Evolutionary conservation across 2,329 filamentous ascomycete genomes (phyloP).

Genomic region (Trichoderma lentiforme): DNA sequence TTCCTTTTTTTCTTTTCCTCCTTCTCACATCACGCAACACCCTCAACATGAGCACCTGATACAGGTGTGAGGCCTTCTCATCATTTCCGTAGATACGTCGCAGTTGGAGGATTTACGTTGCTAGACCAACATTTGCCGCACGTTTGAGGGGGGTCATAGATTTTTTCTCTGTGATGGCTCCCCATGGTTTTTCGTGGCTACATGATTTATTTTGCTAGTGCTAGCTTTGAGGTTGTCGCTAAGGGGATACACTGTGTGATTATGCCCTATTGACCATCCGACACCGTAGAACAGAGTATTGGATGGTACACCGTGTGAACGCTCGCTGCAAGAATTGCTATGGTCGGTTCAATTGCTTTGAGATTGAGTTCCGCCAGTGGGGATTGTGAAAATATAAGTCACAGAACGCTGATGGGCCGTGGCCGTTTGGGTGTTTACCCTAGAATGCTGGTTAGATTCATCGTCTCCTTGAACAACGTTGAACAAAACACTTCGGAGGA

Average conservation of each 20-base stretch:
- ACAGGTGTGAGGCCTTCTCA: constrained; percentile 21
- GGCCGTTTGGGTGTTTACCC: too few relatives aligned
- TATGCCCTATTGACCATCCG: background rate
- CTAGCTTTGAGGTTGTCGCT: background rate
- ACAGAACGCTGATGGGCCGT: too few relatives aligned
- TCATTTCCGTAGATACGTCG: constrained; percentile 26
- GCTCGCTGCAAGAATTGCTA: background rate
- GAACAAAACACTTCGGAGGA: background rate
- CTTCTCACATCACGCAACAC: constrained; percentile 32
- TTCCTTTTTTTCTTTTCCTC: constrained; percentile 6
- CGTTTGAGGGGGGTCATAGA: constrained; percentile 44
- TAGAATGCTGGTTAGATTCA: too few relatives aligned
- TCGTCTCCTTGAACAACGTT: background rate
- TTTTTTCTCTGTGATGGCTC: constrained; percentile 37
- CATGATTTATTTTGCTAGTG: constrained; percentile 26
- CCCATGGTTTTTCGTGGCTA: constrained; percentile 44
- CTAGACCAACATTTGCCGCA: constrained; percentile 38
- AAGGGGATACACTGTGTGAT: background rate
- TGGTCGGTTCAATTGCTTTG: background rate
- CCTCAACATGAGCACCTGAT: constrained; percentile 23
- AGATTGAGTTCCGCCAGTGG: background rate
- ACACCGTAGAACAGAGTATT: background rate
- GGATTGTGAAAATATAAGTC: too few relatives aligned
- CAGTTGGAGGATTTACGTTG: constrained; percentile 26
- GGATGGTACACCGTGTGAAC: background rate